phyloP scores from a whole-genome alignment of 768 basidiomycete genomes.

The Tulasnella calospora region DNA sequence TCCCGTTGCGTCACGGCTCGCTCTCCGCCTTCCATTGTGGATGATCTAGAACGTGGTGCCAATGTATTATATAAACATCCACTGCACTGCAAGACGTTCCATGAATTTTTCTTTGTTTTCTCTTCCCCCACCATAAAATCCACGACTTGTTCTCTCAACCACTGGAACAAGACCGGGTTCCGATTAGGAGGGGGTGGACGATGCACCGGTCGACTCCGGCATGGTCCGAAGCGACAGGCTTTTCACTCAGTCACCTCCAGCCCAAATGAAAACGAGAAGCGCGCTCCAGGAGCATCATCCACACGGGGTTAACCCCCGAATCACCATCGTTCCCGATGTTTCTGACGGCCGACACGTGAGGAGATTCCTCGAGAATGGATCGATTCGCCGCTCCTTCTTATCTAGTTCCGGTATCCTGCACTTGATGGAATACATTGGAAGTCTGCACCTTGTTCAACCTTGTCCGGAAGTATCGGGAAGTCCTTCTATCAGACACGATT shows the following conservation, averaged over 20 bases:
- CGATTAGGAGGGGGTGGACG: not conserved
- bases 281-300: not conserved
- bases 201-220: not conserved
- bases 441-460: not conserved
- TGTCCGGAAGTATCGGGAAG: not conserved
- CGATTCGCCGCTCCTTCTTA: not conserved
- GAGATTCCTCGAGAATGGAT: not conserved
- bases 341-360: not conserved
- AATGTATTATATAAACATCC: not conserved
- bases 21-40: not conserved
- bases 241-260: not conserved
- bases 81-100: not conserved
- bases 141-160: not conserved
- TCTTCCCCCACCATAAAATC: not conserved
- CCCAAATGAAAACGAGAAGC: not conserved
- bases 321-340: not conserved
- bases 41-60: not conserved
- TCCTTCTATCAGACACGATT: not conserved
- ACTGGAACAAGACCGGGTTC: not conserved
- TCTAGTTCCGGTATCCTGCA: not conserved
- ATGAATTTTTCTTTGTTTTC: not conserved
- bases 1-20: not conserved
- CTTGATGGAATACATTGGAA: not conserved
- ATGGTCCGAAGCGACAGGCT: not conserved
- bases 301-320: not conserved